Conservation (phyloP, 192 early-diverging fungal genomes). For the Piromyces sp. region DNA sequence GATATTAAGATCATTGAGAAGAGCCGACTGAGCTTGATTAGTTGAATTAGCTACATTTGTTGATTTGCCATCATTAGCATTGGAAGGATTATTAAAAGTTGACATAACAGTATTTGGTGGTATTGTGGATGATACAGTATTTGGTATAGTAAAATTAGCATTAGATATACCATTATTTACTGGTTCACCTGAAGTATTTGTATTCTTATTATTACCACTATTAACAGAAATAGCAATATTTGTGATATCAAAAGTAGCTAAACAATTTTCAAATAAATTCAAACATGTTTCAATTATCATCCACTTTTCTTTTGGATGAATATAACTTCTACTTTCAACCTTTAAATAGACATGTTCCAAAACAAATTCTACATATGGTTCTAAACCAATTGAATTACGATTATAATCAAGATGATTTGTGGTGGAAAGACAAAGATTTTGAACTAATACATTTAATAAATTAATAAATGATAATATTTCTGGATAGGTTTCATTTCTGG, state of each 20-base stretch:
- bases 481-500: conserved; percentile 57
- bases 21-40: background rate
- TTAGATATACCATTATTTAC: background rate
- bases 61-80: background rate
- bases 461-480: conserved; percentile 70
- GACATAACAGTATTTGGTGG: background rate
- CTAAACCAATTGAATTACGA: background rate
- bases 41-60: background rate
- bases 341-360: conserved; percentile 73
- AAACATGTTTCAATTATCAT: conserved; percentile 54
- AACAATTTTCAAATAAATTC: conserved; percentile 56
- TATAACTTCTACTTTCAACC: conserved; percentile 46
- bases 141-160: background rate
- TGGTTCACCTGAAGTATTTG: background rate
- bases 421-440: conserved; percentile 7
- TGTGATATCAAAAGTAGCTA: conserved; percentile 56
- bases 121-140: background rate
- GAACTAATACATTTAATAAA: conserved; percentile 52
- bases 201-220: background rate
- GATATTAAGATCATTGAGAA: background rate
- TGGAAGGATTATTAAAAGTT: background rate
- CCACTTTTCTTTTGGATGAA: conserved; percentile 54
- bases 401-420: background rate
- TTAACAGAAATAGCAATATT: conserved; percentile 6
- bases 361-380: conserved; percentile 65